phyloP scores from a whole-genome alignment of 2,329 filamentous ascomycete species.

The Cercospora zeina region DNA sequence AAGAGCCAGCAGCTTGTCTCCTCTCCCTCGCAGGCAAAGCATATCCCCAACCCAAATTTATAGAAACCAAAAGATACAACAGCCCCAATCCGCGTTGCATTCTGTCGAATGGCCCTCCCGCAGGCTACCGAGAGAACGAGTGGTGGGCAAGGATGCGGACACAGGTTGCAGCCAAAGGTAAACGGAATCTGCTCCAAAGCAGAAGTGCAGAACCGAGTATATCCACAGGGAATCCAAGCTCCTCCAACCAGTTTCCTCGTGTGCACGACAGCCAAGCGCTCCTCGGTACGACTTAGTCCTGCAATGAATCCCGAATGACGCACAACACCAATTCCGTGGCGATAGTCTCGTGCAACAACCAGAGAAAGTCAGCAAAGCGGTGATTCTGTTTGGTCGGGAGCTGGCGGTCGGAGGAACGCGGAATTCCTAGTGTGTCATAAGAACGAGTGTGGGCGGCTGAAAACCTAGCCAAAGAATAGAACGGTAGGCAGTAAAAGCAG shows the following conservation, averaged over 20 bases:
- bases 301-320: constrained; percentile 1
- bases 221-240: neutral
- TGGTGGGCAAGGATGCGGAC: neutral
- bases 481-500: no score
- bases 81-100: constrained; percentile 3
- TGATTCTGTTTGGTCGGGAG: neutral
- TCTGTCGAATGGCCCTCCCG: neutral
- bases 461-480: neutral
- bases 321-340: constrained; percentile 2
- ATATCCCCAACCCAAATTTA: constrained; percentile 2
- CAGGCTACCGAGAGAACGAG: neutral
- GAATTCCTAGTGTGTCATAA: neutral
- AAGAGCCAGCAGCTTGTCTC: constrained; percentile 14
- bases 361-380: constrained; percentile 1
- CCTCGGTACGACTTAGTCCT: constrained; percentile 3
- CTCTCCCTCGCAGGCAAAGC: constrained; percentile 6
- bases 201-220: neutral
- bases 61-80: constrained; percentile 1
- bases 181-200: neutral
- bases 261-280: neutral
- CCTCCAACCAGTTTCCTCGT: neutral
- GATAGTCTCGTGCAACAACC: constrained; percentile 2
- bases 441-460: neutral
- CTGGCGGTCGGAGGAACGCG: neutral
- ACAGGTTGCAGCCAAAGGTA: neutral